Conservation (phyloP, 441 rosid species). For the Corymbia calophylla region DNA sequence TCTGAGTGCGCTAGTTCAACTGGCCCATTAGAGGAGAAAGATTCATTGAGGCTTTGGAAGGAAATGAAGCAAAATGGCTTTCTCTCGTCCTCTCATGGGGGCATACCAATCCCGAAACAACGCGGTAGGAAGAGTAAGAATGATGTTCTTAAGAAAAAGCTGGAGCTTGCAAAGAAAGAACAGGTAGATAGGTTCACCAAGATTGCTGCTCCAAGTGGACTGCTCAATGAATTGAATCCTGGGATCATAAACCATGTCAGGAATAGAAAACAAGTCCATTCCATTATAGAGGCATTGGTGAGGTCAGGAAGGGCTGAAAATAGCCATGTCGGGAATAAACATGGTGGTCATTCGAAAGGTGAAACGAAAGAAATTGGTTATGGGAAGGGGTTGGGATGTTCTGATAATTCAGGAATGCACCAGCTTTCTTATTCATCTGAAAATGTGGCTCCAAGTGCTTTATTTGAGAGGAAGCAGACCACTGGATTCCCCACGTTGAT, state of each 20-base stretch:
- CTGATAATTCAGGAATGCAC: constrained; percentile 20
- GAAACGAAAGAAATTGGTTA: constrained; percentile 12
- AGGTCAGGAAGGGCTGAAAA: constrained; percentile 42
- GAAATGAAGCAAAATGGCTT: constrained; percentile 93
- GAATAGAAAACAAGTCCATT: constrained; percentile 79
- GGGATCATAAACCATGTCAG: constrained; percentile 91
- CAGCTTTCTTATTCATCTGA: constrained; percentile 20
- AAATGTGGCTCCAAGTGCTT: constrained; percentile 16
- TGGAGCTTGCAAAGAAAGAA: constrained; percentile 72
- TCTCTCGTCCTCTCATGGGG: constrained; percentile 49
- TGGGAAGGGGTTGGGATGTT: constrained; percentile 10
- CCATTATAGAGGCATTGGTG: constrained; percentile 77
- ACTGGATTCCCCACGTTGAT: constrained; percentile 15
- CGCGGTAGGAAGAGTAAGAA: constrained; percentile 55
- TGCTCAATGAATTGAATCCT: constrained; percentile 79
- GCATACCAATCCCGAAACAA: constrained; percentile 65
- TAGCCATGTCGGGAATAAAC: constrained; percentile 14
- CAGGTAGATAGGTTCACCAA: constrained; percentile 72
- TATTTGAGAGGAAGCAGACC: constrained; percentile 20
- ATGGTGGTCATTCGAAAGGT: constrained; percentile 24
- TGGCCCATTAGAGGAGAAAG: constrained; percentile 47
- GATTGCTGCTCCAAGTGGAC: constrained; percentile 86
- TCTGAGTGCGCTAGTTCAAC: constrained; percentile 60
- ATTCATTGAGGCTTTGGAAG: constrained; percentile 68
- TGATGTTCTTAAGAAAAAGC: constrained; percentile 50